These are phyloP conservation scores for Diaporthe vaccinii DNA, from an alignment of 2,329 filamentous ascomycete genomes.

Conservation along the genomic window DNA sequence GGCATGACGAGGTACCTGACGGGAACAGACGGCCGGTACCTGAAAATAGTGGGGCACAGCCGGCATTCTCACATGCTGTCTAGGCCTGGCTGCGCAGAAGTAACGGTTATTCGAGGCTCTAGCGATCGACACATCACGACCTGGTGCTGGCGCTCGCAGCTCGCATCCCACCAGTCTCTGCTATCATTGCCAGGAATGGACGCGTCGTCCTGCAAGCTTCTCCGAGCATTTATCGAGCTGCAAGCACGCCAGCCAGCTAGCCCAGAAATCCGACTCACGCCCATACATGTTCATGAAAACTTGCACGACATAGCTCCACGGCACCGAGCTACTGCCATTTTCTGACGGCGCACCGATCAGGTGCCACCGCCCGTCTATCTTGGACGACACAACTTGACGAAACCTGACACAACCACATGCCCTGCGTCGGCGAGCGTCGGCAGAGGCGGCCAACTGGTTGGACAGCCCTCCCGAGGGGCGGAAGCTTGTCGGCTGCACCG, in stretches of 20 bases:
- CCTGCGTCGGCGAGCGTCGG: constrained; percentile 1
- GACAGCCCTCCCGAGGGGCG: constrained; percentile 15
- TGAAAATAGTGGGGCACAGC: constrained; percentile 31
- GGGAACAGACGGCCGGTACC: constrained; percentile 34
- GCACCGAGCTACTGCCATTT: background rate
- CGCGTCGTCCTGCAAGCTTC: constrained; percentile 1
- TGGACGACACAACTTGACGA: background rate
- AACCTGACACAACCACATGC: constrained; percentile 7
- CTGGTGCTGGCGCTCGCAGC: background rate
- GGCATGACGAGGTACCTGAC: constrained; percentile 19
- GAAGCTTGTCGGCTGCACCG: constrained; percentile 26
- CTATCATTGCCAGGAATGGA: constrained; percentile 18
- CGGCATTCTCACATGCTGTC: constrained; percentile 17
- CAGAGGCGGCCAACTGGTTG: constrained; percentile 18
- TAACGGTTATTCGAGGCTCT: constrained; percentile 37
- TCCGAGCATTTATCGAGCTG: constrained; percentile 11
- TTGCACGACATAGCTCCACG: background rate
- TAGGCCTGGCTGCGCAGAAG: background rate
- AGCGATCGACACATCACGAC: background rate
- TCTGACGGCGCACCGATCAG: background rate
- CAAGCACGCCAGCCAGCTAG: background rate
- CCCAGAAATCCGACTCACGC: background rate
- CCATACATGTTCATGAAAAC: background rate
- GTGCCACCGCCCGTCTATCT: background rate
- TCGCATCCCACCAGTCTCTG: constrained; percentile 12